Evolutionary conservation across 2,329 filamentous ascomycete species (phyloP).

Genomic region (Trichophyton rubrum): DNA sequence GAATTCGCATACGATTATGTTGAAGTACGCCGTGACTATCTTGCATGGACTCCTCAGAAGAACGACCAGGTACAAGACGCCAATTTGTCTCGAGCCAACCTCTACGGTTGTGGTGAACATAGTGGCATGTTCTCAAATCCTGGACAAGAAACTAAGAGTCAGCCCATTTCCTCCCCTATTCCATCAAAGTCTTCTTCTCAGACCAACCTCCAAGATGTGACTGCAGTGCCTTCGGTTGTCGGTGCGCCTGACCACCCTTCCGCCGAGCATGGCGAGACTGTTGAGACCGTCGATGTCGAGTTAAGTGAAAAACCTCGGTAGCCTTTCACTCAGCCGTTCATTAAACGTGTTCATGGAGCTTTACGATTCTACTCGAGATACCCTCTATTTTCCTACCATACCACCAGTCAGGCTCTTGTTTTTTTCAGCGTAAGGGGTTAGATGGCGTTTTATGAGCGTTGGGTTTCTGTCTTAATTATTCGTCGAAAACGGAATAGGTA

Average conservation of each 20-base stretch:
- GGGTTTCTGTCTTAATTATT: background rate
- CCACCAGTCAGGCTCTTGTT: background rate
- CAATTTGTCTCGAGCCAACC: slow-evolving; percentile 44
- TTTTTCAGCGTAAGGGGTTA: background rate
- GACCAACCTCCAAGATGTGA: background rate
- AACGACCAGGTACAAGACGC: slow-evolving; percentile 37
- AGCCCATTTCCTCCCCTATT: background rate
- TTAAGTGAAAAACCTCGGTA: background rate
- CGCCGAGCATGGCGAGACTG: background rate
- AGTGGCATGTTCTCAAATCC: slow-evolving; percentile 39
- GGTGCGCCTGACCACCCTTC: background rate
- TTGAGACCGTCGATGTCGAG: background rate
- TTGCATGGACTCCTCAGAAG: slow-evolving; percentile 39
- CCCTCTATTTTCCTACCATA: background rate
- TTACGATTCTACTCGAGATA: background rate
- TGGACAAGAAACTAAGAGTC: background rate
- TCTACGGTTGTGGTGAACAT: slow-evolving; percentile 49
- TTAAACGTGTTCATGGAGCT: background rate
- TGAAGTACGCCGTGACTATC: slow-evolving; percentile 39
- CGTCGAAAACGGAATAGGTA: background rate
- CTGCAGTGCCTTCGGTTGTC: background rate
- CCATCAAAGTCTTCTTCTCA: slow-evolving; percentile 2
- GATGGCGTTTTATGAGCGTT: background rate
- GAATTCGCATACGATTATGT: slow-evolving; percentile 43
- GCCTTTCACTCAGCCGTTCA: background rate